phyloP scores from a whole-genome alignment of 164 flowering plant species.

The Akebia trifoliata region DNA sequence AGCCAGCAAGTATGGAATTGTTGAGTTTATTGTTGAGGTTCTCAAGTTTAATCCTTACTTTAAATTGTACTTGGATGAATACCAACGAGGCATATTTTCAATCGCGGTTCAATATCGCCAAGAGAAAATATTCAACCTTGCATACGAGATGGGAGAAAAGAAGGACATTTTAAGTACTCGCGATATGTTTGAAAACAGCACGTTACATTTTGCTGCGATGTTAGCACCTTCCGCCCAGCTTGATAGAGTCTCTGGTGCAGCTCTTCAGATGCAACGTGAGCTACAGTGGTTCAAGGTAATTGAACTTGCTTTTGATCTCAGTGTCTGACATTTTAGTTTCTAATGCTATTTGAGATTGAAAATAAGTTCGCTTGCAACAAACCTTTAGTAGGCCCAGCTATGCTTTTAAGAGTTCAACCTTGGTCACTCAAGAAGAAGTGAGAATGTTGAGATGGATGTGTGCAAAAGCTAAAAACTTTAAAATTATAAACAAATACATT shows the following conservation, averaged over 20 bases:
- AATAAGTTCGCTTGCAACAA: too few relatives aligned
- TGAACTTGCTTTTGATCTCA: too few relatives aligned
- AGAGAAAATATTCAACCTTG: constrained; percentile 21
- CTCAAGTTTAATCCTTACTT: background rate
- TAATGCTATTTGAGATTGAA: too few relatives aligned
- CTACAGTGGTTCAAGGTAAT: constrained; percentile 26
- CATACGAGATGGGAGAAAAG: constrained; percentile 8
- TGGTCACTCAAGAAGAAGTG: too few relatives aligned
- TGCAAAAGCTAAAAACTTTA: too few relatives aligned
- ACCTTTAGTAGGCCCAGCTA: too few relatives aligned
- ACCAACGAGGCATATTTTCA: background rate
- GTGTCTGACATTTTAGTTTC: too few relatives aligned
- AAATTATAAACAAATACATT: too few relatives aligned
- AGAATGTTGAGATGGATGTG: too few relatives aligned
- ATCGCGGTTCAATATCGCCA: constrained; percentile 13
- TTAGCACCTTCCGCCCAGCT: constrained; percentile 14
- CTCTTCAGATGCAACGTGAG: constrained; percentile 32
- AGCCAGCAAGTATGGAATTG: constrained; percentile 11
- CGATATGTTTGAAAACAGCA: constrained; percentile 12
- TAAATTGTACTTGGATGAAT: background rate
- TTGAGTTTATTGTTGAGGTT: constrained; percentile 12
- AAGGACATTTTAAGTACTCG: background rate
- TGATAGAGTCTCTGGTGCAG: constrained; percentile 21
- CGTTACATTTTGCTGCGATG: constrained; percentile 23
- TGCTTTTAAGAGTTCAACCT: too few relatives aligned